Conservation (phyloP, 306 rosid species). For the Herpetospermum pedunculosum region DNA sequence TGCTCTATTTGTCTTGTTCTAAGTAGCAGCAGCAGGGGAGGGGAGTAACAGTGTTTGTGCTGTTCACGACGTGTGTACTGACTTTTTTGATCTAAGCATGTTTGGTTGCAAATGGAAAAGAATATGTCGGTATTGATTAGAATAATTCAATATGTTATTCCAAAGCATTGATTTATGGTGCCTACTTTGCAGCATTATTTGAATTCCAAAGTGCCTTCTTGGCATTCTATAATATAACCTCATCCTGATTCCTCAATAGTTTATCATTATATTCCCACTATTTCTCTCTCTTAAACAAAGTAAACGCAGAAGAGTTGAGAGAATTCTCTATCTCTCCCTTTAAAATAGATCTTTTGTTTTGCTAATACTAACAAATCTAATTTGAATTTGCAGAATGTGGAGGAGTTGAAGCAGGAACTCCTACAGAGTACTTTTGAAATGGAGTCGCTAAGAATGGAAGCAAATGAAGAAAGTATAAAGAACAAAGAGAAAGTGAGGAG, state of each 20-base stretch:
- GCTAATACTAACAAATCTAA: slow-evolving; percentile 2
- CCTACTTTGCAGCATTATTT: background rate
- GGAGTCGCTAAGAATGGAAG: slow-evolving; percentile 21
- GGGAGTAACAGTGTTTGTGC: slow-evolving; percentile 6
- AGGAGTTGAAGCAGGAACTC: slow-evolving; percentile 40
- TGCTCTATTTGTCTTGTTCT: background rate
- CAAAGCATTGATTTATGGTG: slow-evolving; percentile 8
- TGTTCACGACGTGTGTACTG: background rate
- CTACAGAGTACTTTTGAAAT: slow-evolving; percentile 26
- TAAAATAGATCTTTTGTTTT: background rate
- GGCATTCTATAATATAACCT: background rate
- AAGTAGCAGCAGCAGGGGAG: slow-evolving; percentile 2
- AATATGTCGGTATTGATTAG: slow-evolving; percentile 11
- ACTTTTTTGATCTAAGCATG: slow-evolving; percentile 6
- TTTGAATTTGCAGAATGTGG: slow-evolving; percentile 29
- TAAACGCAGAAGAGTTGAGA: background rate
- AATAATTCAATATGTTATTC: slow-evolving; percentile 6
- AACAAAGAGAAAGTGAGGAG: slow-evolving; percentile 22
- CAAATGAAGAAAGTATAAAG: slow-evolving; percentile 25
- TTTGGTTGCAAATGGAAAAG: slow-evolving; percentile 10
- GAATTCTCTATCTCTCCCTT: background rate
- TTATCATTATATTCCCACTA: background rate
- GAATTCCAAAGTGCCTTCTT: background rate
- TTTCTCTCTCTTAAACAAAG: background rate
- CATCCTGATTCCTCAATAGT: background rate